Conservation (phyloP, 352 stramenopile species). For the Globisporangium ultimum region DNA sequence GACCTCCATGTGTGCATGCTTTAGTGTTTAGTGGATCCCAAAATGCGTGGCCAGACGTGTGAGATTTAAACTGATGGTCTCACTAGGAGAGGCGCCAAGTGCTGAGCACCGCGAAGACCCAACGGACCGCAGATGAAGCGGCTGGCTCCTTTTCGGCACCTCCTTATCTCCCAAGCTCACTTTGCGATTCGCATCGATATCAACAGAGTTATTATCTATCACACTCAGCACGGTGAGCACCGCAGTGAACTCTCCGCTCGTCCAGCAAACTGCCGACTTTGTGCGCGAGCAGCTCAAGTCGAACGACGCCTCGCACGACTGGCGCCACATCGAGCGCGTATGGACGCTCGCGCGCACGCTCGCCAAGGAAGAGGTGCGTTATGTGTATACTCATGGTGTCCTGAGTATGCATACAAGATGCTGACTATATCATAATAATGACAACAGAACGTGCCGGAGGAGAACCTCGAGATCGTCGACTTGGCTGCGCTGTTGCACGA, state of each 20-base stretch:
- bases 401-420: background rate
- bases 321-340: slow-evolving; percentile 86
- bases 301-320: slow-evolving; percentile 86
- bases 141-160: too few relatives aligned
- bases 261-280: slow-evolving; percentile 69
- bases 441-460: slow-evolving; percentile 45
- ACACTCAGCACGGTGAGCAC: background rate
- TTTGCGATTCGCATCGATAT: background rate
- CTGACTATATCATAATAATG: background rate
- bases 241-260: slow-evolving; percentile 32
- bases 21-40: too few relatives aligned
- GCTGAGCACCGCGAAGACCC: too few relatives aligned
- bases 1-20: too few relatives aligned
- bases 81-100: too few relatives aligned
- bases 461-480: slow-evolving; percentile 75
- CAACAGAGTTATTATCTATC: background rate
- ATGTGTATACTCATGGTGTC: background rate
- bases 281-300: slow-evolving; percentile 64
- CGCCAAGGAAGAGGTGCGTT: slow-evolving; percentile 70
- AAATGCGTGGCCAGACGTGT: too few relatives aligned
- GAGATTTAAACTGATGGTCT: too few relatives aligned
- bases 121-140: too few relatives aligned
- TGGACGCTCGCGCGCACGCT: slow-evolving; percentile 70
- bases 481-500: slow-evolving; percentile 86
- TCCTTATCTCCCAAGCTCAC: background rate